Base-by-base conservation (phyloP, 257 asterid genomes). In the Nicotiana obtusifolia region DNA sequence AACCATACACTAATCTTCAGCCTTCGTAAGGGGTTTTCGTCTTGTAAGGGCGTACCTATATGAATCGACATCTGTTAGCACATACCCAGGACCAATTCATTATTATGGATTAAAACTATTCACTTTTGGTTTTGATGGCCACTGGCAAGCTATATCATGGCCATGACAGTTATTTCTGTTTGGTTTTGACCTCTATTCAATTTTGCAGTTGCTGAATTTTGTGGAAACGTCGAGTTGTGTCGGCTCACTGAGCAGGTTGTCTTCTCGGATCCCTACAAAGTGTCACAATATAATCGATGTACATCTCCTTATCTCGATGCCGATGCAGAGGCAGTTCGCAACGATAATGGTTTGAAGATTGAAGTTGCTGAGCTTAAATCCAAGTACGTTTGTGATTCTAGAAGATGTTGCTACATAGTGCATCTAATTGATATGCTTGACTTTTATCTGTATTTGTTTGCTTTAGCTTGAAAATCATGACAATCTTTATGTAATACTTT, bases 201-300 rank as follows among this genome's bases (percentile, higher is more conserved):
- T 88, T 62, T 10, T 86, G 86, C 98, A 95, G 99, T 95, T 86
- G 95, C 98, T 82, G 92, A 95, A 86, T 95, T 77, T 86, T 95
- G 98, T 87, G 97, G 92, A 76, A 95, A 95, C 33, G 93, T 95
- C 88, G 97, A 94, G 92, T 73, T 94, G 83, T 94, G 98, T 90
- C 89, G 97, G 86, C 99, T 92, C 83, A 95, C 99, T 4, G 99
- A 94, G 84, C 97, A 95, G 83, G 98, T 94, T 83, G 90, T 93
- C 80, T 95, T 95, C 87, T 95, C 98, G 13, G 99, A 95, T 81
- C 99, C 99, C 2, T 95, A 94, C 88, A 92, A 92, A 87, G 94
- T 89, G 75, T 94, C 99, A 17, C 88, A 93, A 76, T 91, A 89
- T 80, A 95, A 94, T 83, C 96, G 76, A 7, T 92, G 97, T 91